Percentiles rank a stretch among this genome's conserved stretches.
These are phyloP conservation scores for Malassezia vespertilionis DNA, from an alignment of 1,284 basidiomycete genomes.

Conservation along the genomic window DNA sequence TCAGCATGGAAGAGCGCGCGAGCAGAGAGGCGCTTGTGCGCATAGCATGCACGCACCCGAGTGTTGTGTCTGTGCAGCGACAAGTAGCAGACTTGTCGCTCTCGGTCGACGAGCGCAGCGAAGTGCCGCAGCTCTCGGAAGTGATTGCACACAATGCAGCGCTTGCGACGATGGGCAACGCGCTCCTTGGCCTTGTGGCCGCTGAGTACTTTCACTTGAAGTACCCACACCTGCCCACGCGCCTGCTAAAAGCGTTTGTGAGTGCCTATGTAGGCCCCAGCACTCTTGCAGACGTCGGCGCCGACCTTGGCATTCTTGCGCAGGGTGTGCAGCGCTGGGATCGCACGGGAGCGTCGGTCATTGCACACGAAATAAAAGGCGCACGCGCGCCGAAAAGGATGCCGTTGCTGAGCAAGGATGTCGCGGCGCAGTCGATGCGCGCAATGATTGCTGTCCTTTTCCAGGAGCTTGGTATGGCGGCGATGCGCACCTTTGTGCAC, in stretches of 20 bases:
- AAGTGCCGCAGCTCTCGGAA: conserved; percentile 11
- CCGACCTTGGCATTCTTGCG: conserved; percentile 49
- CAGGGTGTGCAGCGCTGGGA: conserved; percentile 48
- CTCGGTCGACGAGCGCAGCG: conserved; percentile 5
- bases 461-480: conserved; percentile 50
- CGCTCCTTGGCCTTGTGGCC: conserved; percentile 79
- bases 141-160: conserved; percentile 59
- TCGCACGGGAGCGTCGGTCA: conserved; percentile 48
- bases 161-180: conserved; percentile 70
- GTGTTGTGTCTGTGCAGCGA: conserved; percentile 21
- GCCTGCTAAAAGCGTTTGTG: conserved; percentile 76
- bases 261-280: conserved; percentile 78
- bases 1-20: conserved; percentile 20
- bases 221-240: conserved; percentile 82
- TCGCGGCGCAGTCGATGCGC: conserved; percentile 49
- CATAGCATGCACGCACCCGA: conserved; percentile 39
- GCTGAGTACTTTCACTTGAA: conserved; percentile 70
- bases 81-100: conserved; percentile 9
- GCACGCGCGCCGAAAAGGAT: conserved; percentile 34
- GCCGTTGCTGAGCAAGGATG: conserved; percentile 32
- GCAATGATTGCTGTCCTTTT: conserved; percentile 54
- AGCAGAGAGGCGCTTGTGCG: conserved; percentile 28
- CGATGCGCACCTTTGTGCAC: conserved; percentile 26
- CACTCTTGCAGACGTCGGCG: conserved; percentile 71
- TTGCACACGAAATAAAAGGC: background rate